Conservation (phyloP, 306 rosid genomes). For the Cicer bijugum region DNA sequence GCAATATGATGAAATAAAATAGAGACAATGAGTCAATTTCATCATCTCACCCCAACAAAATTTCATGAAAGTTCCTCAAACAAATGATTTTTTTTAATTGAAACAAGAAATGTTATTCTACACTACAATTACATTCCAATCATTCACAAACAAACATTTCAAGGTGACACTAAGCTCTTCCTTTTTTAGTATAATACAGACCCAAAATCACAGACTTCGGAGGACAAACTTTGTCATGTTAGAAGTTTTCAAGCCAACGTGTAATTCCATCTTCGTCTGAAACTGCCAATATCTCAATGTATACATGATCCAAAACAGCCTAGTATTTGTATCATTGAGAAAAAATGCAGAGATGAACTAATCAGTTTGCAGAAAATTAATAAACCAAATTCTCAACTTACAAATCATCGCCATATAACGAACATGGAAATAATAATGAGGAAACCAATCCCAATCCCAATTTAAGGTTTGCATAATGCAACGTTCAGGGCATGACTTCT, state of each 20-base stretch:
- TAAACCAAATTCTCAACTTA: slow-evolving; percentile 14
- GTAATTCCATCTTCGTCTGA: slow-evolving; percentile 87
- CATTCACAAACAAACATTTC: slow-evolving; percentile 41
- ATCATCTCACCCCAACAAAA: slow-evolving; percentile 40
- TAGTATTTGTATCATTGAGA: slow-evolving; percentile 43
- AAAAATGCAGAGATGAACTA: slow-evolving; percentile 24
- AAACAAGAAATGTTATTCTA: slow-evolving; percentile 18
- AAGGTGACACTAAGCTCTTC: slow-evolving; percentile 44
- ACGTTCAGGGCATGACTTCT: slow-evolving; percentile 5
- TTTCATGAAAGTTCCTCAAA: slow-evolving; percentile 43
- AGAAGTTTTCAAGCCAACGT: slow-evolving; percentile 75
- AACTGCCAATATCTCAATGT: slow-evolving; percentile 82
- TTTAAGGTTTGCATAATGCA: slow-evolving; percentile 12
- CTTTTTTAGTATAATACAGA: slow-evolving; percentile 50
- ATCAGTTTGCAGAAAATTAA: slow-evolving; percentile 25
- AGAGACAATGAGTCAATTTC: slow-evolving; percentile 17
- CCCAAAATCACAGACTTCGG: slow-evolving; percentile 42
- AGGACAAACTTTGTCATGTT: slow-evolving; percentile 23
- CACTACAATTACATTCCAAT: slow-evolving; percentile 46
- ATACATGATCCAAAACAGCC: slow-evolving; percentile 85
- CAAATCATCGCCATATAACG: background rate
- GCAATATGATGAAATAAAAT: slow-evolving; percentile 13
- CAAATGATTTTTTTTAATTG: background rate
- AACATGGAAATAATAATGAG: slow-evolving; percentile 16
- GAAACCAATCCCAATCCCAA: slow-evolving; percentile 2